phyloP scores from a whole-genome alignment of 495 filamentous ascomycete species.

The Neurospora pannonica region DNA sequence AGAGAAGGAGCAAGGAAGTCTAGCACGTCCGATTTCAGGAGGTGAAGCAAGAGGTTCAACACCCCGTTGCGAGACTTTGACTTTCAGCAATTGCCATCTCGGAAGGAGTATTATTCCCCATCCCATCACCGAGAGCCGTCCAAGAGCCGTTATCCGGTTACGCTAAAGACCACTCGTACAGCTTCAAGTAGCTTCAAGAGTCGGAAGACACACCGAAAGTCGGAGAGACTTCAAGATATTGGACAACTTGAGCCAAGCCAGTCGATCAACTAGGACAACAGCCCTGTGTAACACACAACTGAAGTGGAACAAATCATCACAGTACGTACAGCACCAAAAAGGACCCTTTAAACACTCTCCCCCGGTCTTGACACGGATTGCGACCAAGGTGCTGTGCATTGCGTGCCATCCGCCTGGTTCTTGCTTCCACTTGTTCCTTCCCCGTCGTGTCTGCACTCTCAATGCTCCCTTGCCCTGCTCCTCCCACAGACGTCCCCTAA shows the following conservation, averaged over 20 bases:
- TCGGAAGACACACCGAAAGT: neutral
- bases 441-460: neutral
- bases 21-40: neutral
- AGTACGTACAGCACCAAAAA: neutral
- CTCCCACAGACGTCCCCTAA: neutral
- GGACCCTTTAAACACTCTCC: constrained; percentile 2
- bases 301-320: neutral
- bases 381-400: constrained; percentile 17
- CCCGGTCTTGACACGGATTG: constrained; percentile 8
- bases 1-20: constrained; percentile 7
- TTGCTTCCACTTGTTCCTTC: neutral
- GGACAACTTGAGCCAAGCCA: neutral
- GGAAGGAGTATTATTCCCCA: neutral
- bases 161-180: neutral
- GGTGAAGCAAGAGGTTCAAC: neutral
- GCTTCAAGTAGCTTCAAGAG: too few relatives aligned
- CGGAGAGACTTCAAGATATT: neutral
- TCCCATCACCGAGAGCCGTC: neutral
- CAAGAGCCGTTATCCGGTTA: neutral
- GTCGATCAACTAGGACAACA: neutral
- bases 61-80: neutral
- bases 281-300: neutral
- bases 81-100: neutral
- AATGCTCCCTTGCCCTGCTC: neutral
- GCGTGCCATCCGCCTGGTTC: constrained; percentile 17